These are phyloP conservation scores for Pyricularia sp. DNA, from an alignment of 2,329 filamentous ascomycete genomes.

Conservation along the genomic window DNA sequence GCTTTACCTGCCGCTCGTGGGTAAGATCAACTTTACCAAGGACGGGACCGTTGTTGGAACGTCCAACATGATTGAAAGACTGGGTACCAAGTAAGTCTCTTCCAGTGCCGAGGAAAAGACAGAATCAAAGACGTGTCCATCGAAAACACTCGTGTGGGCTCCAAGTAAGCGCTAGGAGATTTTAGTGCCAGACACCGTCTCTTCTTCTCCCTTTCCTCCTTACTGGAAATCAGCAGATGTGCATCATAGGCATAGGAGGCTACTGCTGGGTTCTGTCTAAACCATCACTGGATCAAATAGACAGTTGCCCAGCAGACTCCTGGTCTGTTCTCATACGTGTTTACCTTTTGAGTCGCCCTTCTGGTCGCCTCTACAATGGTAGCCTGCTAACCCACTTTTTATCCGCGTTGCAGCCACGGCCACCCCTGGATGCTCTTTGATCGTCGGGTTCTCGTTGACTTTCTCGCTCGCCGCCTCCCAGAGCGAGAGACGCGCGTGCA, in stretches of 20 bases:
- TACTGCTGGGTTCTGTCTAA: background rate
- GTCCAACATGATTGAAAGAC: slow-evolving; percentile 12
- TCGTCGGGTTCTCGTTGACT: slow-evolving; percentile 10
- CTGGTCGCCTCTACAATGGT: background rate
- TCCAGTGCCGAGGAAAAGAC: background rate
- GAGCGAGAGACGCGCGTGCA: slow-evolving; percentile 10
- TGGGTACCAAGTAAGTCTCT: slow-evolving; percentile 8
- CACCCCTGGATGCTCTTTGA: slow-evolving; percentile 15
- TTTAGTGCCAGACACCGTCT: too few relatives aligned
- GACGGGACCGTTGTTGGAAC: slow-evolving; percentile 11
- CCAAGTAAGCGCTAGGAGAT: too few relatives aligned
- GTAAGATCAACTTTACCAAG: slow-evolving; percentile 11
- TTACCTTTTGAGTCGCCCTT: background rate
- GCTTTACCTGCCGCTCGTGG: slow-evolving; percentile 9
- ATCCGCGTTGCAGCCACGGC: slow-evolving; percentile 12
- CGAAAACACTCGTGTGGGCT: background rate
- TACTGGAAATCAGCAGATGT: background rate
- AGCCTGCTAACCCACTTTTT: background rate
- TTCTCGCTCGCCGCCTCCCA: slow-evolving; percentile 14
- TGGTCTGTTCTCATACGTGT: too few relatives aligned
- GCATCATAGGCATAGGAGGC: background rate
- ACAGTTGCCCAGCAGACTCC: background rate
- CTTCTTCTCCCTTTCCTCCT: too few relatives aligned
- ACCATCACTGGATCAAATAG: background rate
- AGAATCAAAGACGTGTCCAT: too few relatives aligned